A percentile compares a stretch with the other conserved stretches of the same genome.
Evolutionary conservation across 139 green algal species (phyloP).

Genomic region (Chlamydomonas applanata): DNA sequence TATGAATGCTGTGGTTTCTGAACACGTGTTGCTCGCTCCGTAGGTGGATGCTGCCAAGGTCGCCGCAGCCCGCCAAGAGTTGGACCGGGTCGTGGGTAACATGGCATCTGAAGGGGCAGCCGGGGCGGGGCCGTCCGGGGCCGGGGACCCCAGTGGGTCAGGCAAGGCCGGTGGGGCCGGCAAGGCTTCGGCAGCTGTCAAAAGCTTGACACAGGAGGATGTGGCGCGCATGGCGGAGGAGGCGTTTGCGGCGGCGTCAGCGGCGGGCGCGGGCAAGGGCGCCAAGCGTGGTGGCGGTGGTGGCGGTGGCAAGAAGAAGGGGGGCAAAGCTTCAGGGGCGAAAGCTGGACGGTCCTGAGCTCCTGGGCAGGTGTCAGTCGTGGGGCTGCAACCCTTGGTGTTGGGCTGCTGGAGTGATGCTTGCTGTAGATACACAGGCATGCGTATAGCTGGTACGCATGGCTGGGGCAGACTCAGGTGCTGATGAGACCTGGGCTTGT

Average conservation of each 20-base stretch:
- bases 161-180: neutral
- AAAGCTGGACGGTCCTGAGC: too few species aligned
- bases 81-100: conserved; percentile 52
- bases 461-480: too few species aligned
- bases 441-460: too few species aligned
- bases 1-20: neutral
- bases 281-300: neutral
- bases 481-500: too few species aligned
- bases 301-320: neutral
- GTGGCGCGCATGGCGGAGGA: conserved; percentile 1
- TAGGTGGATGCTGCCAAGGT: conserved; percentile 37
- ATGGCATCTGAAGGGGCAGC: conserved; percentile 16
- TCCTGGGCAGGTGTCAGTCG: too few species aligned
- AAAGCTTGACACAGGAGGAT: neutral
- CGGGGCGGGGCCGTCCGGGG: too few species aligned
- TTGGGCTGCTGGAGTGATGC: too few species aligned
- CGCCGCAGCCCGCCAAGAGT: conserved; percentile 28
- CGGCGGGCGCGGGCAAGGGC: conserved; percentile 2
- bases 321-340: neutral
- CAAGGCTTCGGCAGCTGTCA: too few species aligned
- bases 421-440: too few species aligned
- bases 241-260: neutral
- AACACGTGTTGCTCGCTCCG: conserved; percentile 4
- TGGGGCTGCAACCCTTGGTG: too few species aligned
- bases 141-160: neutral